phyloP scores from a whole-genome alignment of 2,329 filamentous ascomycete genomes.

The Aureobasidium vineae region DNA sequence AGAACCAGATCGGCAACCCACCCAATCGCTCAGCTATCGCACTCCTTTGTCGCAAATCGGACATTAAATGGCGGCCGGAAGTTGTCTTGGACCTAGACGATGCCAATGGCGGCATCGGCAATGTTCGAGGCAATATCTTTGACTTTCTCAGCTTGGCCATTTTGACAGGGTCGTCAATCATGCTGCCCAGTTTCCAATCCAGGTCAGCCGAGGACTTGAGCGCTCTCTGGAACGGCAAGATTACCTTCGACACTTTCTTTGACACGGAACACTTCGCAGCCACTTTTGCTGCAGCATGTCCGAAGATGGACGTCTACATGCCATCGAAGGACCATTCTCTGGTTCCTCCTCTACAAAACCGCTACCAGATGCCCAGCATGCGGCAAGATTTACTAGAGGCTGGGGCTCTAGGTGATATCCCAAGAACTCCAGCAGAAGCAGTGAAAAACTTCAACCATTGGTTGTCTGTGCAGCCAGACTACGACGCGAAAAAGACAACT shows the following conservation, averaged over 20 bases:
- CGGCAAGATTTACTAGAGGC: conserved; percentile 31
- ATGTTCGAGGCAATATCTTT: conserved; percentile 48
- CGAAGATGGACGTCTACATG: conserved; percentile 34
- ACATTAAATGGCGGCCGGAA: conserved; percentile 43
- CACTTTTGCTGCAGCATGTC: conserved; percentile 32
- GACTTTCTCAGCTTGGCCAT: conserved; percentile 50
- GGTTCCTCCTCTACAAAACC: conserved; percentile 29
- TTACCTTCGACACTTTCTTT: conserved; percentile 33
- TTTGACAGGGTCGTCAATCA: conserved; percentile 47
- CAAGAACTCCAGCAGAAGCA: conserved; percentile 29
- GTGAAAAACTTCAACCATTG: conserved; percentile 32
- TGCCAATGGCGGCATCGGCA: conserved; percentile 47
- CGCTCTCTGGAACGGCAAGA: conserved; percentile 33
- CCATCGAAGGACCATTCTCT: conserved; percentile 27
- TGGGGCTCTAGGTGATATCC: background rate
- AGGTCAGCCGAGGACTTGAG: conserved; percentile 29
- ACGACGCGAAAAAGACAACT: conserved; percentile 26
- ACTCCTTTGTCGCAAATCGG: conserved; percentile 37
- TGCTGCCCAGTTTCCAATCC: conserved; percentile 30
- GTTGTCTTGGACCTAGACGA: conserved; percentile 48
- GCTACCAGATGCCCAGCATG: conserved; percentile 32
- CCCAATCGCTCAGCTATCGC: conserved; percentile 33
- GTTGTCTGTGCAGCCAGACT: conserved; percentile 28
- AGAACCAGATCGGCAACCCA: conserved; percentile 30
- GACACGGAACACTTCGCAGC: conserved; percentile 35